Evolutionary conservation across 1,284 basidiomycete genomes (phyloP), one percentile per base, ranked within the genome.

Genomic region (Cyathus pygmaeus): DNA sequence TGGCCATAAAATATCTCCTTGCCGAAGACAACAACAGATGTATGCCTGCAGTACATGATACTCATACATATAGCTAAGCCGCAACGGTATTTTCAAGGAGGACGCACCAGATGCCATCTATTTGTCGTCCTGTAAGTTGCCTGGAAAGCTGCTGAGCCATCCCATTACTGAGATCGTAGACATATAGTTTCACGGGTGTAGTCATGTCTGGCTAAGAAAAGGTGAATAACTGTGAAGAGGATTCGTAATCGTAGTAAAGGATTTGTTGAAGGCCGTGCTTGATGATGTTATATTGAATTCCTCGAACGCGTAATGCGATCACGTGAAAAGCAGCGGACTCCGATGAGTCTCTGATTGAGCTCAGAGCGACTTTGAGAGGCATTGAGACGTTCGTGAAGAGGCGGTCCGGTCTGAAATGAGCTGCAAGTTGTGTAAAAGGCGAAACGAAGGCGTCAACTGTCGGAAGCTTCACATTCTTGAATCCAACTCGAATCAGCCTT

Each of bases 161-260:
- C 49, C 95, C 95, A 73, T 91, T 89, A 72, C 89, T 95, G 59
- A 96, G 89, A 74, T 98, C 95, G 76, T 98, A 98, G 0, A 97
- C 89, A 71, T 95, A 96, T 41, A 98, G 86, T 69, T 92, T 81
- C 27, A 94, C 91, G 42, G 81, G 78, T 10, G 65, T 60, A 27
- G 74, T 66, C 77, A 80, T 80, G 13, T 42, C 39, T 42, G n/a
- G 13, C n/a, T 19, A 4, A 19, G 17, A 42, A 10, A 19, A 42
- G 7, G n/a, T n/a, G n/a, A n/a, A n/a, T n/a, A n/a, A n/a, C n/a
- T n/a, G n/a, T n/a, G n/a, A n/a, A n/a, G n/a, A n/a, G n/a, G n/a
- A n/a, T n/a, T n/a, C n/a, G n/a, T n/a, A 11, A 42, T 10, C 15
- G 39, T 42, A 9, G 39, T 42, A 42, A 42, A 5, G 39, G n/a